Percentiles rank a stretch among this genome's conserved stretches.
These are phyloP conservation scores for Hypoxylon subgilvum DNA, from an alignment of 495 filamentous ascomycete species.

Conservation along the genomic window DNA sequence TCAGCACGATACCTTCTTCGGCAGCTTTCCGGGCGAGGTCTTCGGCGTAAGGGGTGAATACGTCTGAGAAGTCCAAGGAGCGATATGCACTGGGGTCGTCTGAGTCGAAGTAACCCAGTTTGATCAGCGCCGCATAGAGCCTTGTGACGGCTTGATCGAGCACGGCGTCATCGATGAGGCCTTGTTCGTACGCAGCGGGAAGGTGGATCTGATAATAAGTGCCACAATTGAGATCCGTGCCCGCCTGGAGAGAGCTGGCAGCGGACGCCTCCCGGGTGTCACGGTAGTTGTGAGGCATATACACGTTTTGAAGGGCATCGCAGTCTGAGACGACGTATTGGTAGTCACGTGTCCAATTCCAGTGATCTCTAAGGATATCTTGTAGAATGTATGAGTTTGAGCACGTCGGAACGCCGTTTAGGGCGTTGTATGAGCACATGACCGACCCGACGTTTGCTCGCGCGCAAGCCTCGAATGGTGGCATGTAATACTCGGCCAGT, in stretches of 20 bases:
- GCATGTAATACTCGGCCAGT: constrained; percentile 60
- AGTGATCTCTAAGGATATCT: constrained; percentile 61
- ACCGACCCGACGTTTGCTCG: constrained; percentile 60
- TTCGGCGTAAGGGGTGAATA: constrained; percentile 56
- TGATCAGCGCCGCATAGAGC: constrained; percentile 59
- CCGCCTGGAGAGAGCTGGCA: constrained; percentile 60
- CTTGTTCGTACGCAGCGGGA: constrained; percentile 55
- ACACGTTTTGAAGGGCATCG: constrained; percentile 64
- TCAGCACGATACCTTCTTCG: constrained; percentile 62
- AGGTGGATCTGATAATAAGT: constrained; percentile 59
- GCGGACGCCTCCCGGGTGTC: constrained; percentile 52
- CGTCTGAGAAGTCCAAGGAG: constrained; percentile 56
- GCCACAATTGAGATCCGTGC: constrained; percentile 67
- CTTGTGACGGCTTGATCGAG: constrained; percentile 60
- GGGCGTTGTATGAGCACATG: constrained; percentile 66
- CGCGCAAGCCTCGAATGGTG: constrained; percentile 55
- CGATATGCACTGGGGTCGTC: constrained; percentile 51
- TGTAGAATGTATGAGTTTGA: constrained; percentile 62
- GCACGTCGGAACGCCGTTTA: constrained; percentile 64
- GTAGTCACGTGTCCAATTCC: constrained; percentile 59
- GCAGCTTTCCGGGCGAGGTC: constrained; percentile 65
- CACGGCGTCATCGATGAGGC: constrained; percentile 53
- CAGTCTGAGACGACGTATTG: constrained; percentile 65
- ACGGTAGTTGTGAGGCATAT: constrained; percentile 57
- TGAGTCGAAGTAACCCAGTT: constrained; percentile 65